These are phyloP conservation scores for Mrakia frigida DNA, from an alignment of 768 basidiomycete genomes.

Conservation along the genomic window DNA sequence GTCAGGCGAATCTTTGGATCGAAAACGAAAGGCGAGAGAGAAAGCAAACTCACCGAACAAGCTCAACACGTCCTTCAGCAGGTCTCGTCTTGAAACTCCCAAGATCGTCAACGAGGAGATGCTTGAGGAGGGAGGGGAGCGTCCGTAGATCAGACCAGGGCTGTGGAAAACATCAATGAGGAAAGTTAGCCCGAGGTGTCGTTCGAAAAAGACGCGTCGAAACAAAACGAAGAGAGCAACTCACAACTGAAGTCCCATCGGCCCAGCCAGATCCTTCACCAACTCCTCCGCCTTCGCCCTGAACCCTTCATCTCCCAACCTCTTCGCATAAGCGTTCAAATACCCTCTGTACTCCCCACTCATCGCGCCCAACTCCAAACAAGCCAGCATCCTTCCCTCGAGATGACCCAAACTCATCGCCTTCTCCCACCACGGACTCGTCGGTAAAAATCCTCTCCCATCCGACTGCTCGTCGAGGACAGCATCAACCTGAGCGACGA, in stretches of 20 bases:
- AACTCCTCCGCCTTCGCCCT: slow-evolving; percentile 83
- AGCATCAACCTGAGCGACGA: slow-evolving; percentile 54
- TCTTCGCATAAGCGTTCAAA: slow-evolving; percentile 69
- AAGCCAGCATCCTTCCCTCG: slow-evolving; percentile 72
- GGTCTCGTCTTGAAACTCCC: slow-evolving; percentile 72
- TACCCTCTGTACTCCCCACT: slow-evolving; percentile 71
- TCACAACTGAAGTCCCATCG: neutral
- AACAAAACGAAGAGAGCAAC: slow-evolving; percentile 37
- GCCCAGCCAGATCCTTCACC: slow-evolving; percentile 62
- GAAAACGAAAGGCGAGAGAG: slow-evolving; percentile 19
- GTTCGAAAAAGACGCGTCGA: neutral
- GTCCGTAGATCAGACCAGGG: slow-evolving; percentile 18
- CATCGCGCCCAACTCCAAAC: slow-evolving; percentile 68
- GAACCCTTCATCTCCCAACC: slow-evolving; percentile 84
- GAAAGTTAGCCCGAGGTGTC: slow-evolving; percentile 22
- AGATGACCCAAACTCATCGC: slow-evolving; percentile 83
- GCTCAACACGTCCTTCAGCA: slow-evolving; percentile 70
- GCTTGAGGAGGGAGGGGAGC: neutral
- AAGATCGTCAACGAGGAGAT: slow-evolving; percentile 51
- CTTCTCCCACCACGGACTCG: slow-evolving; percentile 71
- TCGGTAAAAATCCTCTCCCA: slow-evolving; percentile 31
- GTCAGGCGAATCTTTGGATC: neutral
- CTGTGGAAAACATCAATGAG: slow-evolving; percentile 1
- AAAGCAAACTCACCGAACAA: slow-evolving; percentile 59
- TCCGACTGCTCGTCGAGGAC: slow-evolving; percentile 36